Evolutionary conservation across 805 yeast genomes (phyloP).

Genomic region (Candida namnaoensis): DNA sequence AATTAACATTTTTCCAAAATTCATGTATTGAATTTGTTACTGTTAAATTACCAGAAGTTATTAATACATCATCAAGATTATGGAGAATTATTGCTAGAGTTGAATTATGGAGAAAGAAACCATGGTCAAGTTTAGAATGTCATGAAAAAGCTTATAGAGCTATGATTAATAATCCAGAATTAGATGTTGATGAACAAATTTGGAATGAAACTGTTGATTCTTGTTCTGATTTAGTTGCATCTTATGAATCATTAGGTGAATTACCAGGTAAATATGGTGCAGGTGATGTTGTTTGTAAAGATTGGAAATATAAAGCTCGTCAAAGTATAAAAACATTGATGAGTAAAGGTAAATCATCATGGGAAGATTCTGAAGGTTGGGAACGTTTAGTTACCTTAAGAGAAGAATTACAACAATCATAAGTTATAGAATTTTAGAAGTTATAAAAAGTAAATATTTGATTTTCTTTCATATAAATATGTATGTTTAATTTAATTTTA

Average conservation of each 20-base stretch:
- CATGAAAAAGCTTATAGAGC: constrained; percentile 85
- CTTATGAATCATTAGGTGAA: constrained; percentile 85
- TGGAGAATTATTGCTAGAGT: constrained; percentile 85
- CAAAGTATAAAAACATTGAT: constrained; percentile 63
- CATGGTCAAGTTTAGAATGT: constrained; percentile 83
- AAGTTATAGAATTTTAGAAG: no score
- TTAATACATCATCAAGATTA: constrained; percentile 49
- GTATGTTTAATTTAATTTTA: no score
- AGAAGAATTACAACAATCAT: not conserved
- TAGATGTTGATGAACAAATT: constrained; percentile 46
- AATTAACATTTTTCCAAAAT: constrained; percentile 54
- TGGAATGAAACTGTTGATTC: constrained; percentile 80
- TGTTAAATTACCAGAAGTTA: constrained; percentile 54
- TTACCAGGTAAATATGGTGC: constrained; percentile 71
- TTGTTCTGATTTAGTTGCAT: constrained; percentile 71
- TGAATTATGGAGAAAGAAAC: constrained; percentile 77
- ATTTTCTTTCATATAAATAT: no score
- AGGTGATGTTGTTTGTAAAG: constrained; percentile 80
- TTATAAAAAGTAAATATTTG: no score
- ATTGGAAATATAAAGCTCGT: constrained; percentile 83
- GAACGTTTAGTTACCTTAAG: constrained; percentile 40
- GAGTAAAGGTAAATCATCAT: constrained; percentile 68
- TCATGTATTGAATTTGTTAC: constrained; percentile 68
- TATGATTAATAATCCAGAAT: constrained; percentile 50
- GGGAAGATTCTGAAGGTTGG: constrained; percentile 83